Base-by-base conservation (phyloP, 495 filamentous ascomycete species). In the Podospora fimiseda region DNA sequence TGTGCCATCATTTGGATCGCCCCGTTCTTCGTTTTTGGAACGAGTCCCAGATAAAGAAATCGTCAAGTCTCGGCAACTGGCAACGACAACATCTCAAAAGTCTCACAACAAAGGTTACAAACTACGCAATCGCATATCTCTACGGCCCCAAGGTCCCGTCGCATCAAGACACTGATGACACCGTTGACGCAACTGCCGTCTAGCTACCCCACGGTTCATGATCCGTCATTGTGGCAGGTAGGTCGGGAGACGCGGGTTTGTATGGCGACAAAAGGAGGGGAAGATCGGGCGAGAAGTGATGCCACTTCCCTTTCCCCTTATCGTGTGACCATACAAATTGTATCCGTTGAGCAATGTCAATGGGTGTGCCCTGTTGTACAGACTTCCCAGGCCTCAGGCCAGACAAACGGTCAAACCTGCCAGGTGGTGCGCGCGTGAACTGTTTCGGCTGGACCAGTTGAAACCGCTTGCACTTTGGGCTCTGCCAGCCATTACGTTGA, bases 391-490 rank as follows among this genome's bases (percentile, higher is more conserved):
- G 7, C 24, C 52, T 48, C 52, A 47, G 44, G 44, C 52, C 44
- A 43, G 14, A 18, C 7, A 23, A 21, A 15, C 20, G 9, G 20
- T 20, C 9, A 33, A 15, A 27, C 51, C 23, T 41, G 23, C n/a
- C 23, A 47, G 44, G 16, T 37, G 46, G 38, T 16, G 14, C 9
- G 21, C 27, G 40, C 33, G 48, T 41, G 20, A 24, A 13, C 23
- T 56, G 53, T 51, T 56, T 56, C 46, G 46, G 46, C 46, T 40
- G 38, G 27, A 41, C 51, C 13, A 46, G 53, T 55, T 55, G 53
- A 56, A 56, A 56, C 53, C 40, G 18, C 42, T 41, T 24, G 44
- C 48, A 50, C 9, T 16, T 48, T 38, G 47, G 40, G 43, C 23
- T 23, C 21, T 48, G 18, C 36, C n/a, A n/a, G n/a, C n/a, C n/a